Evolutionary conservation across 108 stramenopile genomes (phyloP).

Genomic region (Skeletonema grethae): DNA sequence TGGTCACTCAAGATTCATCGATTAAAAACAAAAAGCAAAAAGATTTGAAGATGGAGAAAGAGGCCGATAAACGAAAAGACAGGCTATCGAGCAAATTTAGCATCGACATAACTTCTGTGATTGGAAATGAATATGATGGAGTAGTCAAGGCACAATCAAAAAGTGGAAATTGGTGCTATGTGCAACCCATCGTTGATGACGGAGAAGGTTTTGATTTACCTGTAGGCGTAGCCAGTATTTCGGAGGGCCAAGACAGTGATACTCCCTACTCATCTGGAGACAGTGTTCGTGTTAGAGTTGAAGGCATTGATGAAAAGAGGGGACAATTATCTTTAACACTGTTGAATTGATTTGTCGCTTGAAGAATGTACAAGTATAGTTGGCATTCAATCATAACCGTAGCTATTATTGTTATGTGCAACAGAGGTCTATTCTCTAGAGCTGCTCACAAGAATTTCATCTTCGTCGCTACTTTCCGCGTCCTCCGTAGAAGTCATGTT

Average conservation of each 20-base stretch:
- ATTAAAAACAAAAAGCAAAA: constrained; percentile 63
- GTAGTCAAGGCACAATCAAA: constrained; percentile 79
- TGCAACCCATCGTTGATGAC: constrained; percentile 56
- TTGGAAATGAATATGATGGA: constrained; percentile 68
- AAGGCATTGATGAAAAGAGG: constrained; percentile 76
- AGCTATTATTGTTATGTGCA: not conserved
- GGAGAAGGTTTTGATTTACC: constrained; percentile 49
- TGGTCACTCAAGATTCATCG: constrained; percentile 66
- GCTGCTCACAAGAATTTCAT: constrained; percentile 9
- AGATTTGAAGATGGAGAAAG: constrained; percentile 51
- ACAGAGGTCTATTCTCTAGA: not conserved
- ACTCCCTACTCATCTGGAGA: constrained; percentile 56
- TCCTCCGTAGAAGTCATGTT: not conserved
- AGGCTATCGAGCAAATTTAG: constrained; percentile 50
- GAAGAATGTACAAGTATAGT: not conserved
- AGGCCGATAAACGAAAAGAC: constrained; percentile 47
- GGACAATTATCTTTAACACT: constrained; percentile 79
- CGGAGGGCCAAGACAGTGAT: constrained; percentile 17
- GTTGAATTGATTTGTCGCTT: constrained; percentile 19
- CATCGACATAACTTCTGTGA: constrained; percentile 36
- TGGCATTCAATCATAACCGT: not conserved
- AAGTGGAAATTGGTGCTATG: constrained; percentile 80
- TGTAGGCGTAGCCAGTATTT: constrained; percentile 64
- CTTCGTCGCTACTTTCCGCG: constrained; percentile 1
- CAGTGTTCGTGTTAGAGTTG: constrained; percentile 64